phyloP scores from a whole-genome alignment of 768 basidiomycete genomes.

The Leucocoprinus sp. region DNA sequence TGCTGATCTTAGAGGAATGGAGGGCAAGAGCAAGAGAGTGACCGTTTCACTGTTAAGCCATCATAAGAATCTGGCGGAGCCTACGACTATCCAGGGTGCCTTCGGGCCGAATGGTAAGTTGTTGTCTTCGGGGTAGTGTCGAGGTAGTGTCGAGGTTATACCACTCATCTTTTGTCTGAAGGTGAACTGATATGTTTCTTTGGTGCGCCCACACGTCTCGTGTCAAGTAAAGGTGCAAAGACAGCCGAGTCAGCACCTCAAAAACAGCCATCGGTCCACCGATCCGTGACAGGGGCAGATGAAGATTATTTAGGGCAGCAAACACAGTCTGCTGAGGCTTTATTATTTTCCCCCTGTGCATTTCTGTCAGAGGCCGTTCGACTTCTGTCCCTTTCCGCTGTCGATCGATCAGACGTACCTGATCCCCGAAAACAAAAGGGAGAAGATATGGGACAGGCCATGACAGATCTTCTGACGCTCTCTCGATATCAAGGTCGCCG shows the following conservation, averaged over 20 bases:
- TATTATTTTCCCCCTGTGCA: slow-evolving; percentile 53
- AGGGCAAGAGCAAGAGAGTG: slow-evolving; percentile 37
- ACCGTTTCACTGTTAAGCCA: slow-evolving; percentile 49
- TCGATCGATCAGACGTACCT: slow-evolving; percentile 34
- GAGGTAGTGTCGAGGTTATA: neutral
- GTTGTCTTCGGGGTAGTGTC: neutral
- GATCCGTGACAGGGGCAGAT: neutral
- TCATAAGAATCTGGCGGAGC: slow-evolving; percentile 76
- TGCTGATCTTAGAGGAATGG: neutral
- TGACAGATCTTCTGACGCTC: slow-evolving; percentile 68
- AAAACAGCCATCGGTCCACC: slow-evolving; percentile 13
- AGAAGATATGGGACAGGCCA: slow-evolving; percentile 44
- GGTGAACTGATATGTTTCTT: slow-evolving; percentile 87
- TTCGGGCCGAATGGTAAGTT: slow-evolving; percentile 81
- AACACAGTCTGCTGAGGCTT: slow-evolving; percentile 18
- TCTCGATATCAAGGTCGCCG: slow-evolving; percentile 34
- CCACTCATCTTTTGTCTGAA: slow-evolving; percentile 20
- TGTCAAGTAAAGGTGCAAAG: slow-evolving; percentile 32
- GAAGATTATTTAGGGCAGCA: slow-evolving; percentile 9
- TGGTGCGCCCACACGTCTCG: slow-evolving; percentile 63
- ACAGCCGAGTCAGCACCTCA: slow-evolving; percentile 19
- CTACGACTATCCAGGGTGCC: slow-evolving; percentile 77
- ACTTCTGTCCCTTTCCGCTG: slow-evolving; percentile 53
- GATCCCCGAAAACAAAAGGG: slow-evolving; percentile 38
- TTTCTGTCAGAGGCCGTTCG: slow-evolving; percentile 69